Percentiles rank a stretch among this genome's conserved stretches.
Conservation (phyloP, 2,329 filamentous ascomycete genomes). For the Chaetomium sp. region DNA sequence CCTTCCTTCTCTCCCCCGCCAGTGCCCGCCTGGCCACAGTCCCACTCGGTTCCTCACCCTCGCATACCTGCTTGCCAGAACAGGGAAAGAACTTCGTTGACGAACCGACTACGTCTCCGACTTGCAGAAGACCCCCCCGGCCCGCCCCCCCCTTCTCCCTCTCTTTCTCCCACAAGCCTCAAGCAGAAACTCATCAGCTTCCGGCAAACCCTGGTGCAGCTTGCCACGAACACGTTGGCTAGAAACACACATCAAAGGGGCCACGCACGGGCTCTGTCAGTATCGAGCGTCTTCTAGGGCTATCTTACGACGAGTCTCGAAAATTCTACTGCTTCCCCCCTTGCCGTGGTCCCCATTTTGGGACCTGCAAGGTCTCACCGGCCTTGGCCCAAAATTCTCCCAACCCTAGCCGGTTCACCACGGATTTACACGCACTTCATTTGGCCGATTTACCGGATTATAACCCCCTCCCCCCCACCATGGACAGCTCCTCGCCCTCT, state of each 20-base stretch:
- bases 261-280: too few relatives aligned
- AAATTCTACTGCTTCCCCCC: too few relatives aligned
- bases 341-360: neutral
- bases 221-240: too few relatives aligned
- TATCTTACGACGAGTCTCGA: too few relatives aligned
- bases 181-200: too few relatives aligned
- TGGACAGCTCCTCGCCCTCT: conserved; percentile 25
- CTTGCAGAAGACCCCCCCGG: neutral
- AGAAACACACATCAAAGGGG: too few relatives aligned
- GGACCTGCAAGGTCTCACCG: neutral
- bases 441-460: neutral
- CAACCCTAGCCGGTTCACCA: neutral
- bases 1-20: neutral
- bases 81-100: neutral
- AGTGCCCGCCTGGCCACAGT: neutral
- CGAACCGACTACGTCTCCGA: neutral
- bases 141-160: neutral
- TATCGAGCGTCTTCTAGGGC: neutral
- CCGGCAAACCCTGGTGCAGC: too few relatives aligned
- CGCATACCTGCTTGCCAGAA: neutral
- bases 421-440: neutral
- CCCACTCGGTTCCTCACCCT: neutral
- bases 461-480: conserved; percentile 12
- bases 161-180: too few relatives aligned
- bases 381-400: neutral